Base-by-base conservation (phyloP, 306 rosid genomes). In the Casuarina glauca region DNA sequence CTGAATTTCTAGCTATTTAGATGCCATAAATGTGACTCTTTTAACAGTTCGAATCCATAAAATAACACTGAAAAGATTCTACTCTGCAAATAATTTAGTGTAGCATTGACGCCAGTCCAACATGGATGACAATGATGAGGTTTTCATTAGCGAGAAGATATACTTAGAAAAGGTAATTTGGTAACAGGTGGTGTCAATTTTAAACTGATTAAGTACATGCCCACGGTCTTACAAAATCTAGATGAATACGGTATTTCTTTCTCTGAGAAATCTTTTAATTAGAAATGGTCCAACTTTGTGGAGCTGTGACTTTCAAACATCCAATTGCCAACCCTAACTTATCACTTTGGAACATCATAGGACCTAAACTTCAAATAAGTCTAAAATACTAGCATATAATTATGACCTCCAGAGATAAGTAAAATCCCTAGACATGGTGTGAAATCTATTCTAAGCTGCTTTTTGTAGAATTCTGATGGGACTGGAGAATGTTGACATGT, bases 1-100 rank as follows among this genome's bases (percentile, higher is more conserved):
- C 76, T 76, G 83, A 70, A 51, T 52, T 54, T 10, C 9, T 26
- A n/a, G 58, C 41, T 74, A 55, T 42, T 63, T 73, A 39, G 51
- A 44, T 76, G 63, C 49, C 6, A 5, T 74, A 26, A 57, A 49
- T 76, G 41, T 20, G 53, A 48, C 32, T 19, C 9, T 57, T 36
- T 26, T 26, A 1, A 0, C 32, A 26, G 32, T 26, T 26, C 1
- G 32, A 26, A 26, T 26, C 32, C 32, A 26, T 26, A 26, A 26
- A n/a, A 51, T 12, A 51, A 51, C 17, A 51, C 26, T 58, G 35
- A 4, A 9, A 58, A 26, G 11, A 57, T 57, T 36, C 3, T 9
- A 3, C 20, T 20, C 38, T 6, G 38, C 63, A 57, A 9, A 39
- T 19, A 58, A 58, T 15, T 5, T 57, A 57, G 26, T 57, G 64